phyloP scores from a whole-genome alignment of 768 basidiomycete species.

The Galerina marginata region DNA sequence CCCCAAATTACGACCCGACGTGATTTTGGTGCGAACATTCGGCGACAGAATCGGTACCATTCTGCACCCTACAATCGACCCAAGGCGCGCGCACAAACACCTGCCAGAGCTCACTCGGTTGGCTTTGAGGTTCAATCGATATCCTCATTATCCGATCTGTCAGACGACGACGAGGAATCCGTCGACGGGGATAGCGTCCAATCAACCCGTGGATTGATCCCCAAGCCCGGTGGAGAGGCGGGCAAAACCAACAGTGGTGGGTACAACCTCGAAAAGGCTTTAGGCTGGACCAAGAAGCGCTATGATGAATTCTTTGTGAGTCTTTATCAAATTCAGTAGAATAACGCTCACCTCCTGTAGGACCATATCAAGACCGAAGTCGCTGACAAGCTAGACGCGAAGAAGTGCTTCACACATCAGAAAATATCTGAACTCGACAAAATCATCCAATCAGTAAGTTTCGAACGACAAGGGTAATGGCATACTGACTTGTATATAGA shows the following conservation, averaged over 20 bases:
- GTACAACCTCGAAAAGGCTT: slow-evolving; percentile 3
- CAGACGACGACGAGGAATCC: background rate
- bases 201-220: background rate
- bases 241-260: slow-evolving; percentile 3
- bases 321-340: background rate
- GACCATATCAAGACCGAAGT: background rate
- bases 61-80: background rate
- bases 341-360: background rate
- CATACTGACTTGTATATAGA: background rate
- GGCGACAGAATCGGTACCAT: background rate
- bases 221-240: slow-evolving; percentile 9
- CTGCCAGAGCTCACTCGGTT: background rate
- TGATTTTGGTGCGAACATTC: background rate
- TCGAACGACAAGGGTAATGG: background rate
- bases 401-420: slow-evolving; percentile 1
- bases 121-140: background rate
- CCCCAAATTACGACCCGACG: slow-evolving; percentile 4
- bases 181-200: background rate
- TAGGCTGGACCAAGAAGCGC: background rate
- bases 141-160: background rate
- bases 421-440: background rate
- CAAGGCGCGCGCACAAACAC: background rate
- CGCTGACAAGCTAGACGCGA: background rate
- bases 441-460: background rate
- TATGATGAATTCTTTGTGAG: slow-evolving; percentile 5